Conservation (phyloP, 2,329 filamentous ascomycete species). For the Colletotrichum horii region DNA sequence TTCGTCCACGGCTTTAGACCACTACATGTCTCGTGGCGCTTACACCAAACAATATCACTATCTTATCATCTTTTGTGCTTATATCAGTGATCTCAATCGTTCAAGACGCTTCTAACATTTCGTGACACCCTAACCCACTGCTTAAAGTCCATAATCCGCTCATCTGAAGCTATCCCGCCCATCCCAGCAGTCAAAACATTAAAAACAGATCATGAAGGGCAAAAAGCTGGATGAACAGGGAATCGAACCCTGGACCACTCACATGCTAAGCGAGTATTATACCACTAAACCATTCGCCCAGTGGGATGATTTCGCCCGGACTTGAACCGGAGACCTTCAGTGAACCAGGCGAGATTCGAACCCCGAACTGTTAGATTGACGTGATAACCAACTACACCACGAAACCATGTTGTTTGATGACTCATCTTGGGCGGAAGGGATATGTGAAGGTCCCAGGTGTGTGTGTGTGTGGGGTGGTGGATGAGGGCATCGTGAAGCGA, state of each 20-base stretch:
- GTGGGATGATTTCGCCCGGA: constrained; percentile 8
- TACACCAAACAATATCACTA: not conserved
- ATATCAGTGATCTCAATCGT: fast-evolving
- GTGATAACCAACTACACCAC: constrained; percentile 52
- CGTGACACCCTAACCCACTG: fast-evolving
- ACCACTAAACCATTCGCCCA: constrained; percentile 20
- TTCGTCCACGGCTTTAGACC: not conserved
- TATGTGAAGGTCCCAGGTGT: not conserved
- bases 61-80: not conserved
- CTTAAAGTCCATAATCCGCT: not conserved
- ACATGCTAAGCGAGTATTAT: constrained; percentile 22
- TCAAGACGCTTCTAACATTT: not conserved
- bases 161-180: fast-evolving
- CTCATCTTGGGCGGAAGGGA: fast-evolving
- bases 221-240: constrained; percentile 17
- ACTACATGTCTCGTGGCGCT: not conserved
- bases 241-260: constrained; percentile 19
- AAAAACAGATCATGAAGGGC: not conserved
- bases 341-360: not conserved
- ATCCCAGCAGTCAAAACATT: no score
- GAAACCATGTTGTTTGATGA: constrained; percentile 14
- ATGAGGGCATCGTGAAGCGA: not conserved
- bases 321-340: constrained; percentile 23
- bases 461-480: not conserved
- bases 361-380: constrained; percentile 46